Percentiles rank a stretch among this genome's conserved stretches.
Evolutionary conservation across 2,329 filamentous ascomycete species (phyloP).

Genomic region (Thielaviopsis populi): DNA sequence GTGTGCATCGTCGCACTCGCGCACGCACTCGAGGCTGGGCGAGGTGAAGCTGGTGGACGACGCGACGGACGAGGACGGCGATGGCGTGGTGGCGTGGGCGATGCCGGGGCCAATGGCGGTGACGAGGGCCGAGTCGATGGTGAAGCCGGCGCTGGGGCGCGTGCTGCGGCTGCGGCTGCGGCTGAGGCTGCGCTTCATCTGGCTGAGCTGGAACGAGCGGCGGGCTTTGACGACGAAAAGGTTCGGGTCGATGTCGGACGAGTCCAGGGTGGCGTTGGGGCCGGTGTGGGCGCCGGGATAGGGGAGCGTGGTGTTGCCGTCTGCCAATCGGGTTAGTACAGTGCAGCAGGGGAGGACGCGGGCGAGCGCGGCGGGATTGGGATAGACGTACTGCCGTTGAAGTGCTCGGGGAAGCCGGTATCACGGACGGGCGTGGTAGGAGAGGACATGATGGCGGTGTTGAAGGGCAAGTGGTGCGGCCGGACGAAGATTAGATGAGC

Average conservation of each 20-base stretch:
- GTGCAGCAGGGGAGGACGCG: background rate
- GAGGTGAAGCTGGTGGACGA: background rate
- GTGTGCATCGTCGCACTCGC: background rate
- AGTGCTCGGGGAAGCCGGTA: slow-evolving; percentile 39
- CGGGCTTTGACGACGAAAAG: slow-evolving; percentile 30
- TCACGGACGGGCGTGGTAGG: slow-evolving; percentile 24
- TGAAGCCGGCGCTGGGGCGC: slow-evolving; percentile 10
- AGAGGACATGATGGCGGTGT: slow-evolving; percentile 18
- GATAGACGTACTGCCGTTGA: slow-evolving; percentile 29
- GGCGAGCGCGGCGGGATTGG: background rate
- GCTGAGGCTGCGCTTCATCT: slow-evolving; percentile 31
- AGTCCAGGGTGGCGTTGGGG: slow-evolving; percentile 40
- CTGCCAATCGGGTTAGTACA: slow-evolving; percentile 21
- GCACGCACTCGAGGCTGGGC: background rate
- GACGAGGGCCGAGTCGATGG: slow-evolving; percentile 10
- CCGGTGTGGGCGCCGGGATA: slow-evolving; percentile 47
- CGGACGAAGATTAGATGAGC: background rate
- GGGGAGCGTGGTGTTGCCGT: slow-evolving; percentile 44
- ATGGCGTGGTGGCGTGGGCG: slow-evolving; percentile 4
- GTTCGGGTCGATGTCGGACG: slow-evolving; percentile 35
- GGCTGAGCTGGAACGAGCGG: slow-evolving; percentile 29
- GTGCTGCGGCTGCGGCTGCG: slow-evolving; percentile 4
- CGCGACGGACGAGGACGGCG: slow-evolving; percentile 4
- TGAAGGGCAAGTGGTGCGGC: background rate
- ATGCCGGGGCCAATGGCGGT: slow-evolving; percentile 9